Evolutionary conservation across 371 early-diverging fungal species (phyloP), one percentile per base, ranked within the genome.

Genomic region (Mucor sp.): DNA sequence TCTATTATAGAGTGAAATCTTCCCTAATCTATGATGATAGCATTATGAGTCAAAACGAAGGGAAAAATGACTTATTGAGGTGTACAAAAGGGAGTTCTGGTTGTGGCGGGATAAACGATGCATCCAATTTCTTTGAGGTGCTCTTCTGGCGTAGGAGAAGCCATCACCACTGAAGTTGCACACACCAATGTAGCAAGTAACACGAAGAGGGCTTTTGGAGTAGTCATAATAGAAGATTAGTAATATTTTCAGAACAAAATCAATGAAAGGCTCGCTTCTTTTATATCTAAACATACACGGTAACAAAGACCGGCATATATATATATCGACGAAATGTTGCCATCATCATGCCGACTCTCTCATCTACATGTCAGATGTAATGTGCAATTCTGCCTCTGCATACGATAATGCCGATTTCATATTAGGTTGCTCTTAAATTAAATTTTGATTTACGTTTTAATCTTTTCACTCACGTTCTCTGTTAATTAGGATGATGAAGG

Each of bases 61-160:
- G 11, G 37, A 6, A 6, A 30, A 35, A 55, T 57, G 48, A 19
- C 25, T 50, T 64, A 58, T 43, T 64, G 58, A 4, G 65, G 65
- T n/a, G 58, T 68, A 28, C 68, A 68, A 35, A 58, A 68, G 27
- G 68, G 68, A 11, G 68, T 58, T 58, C 68, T 68, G 15, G 63
- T 68, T 19, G 58, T 62, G 7, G 68, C 63, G 33, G 62, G 63
- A 37, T 37, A 58, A 47, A 25, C 58, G 28, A 47, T 19, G 19
- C 68, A 68, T 0, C 68, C 68, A 58, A 62, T 43, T 15, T 68
- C 68, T 17, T 58, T 68, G 30, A 58, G 56, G 30, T 60, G 57
- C 57, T 61, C 62, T 23, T 67, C 62, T 19, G 68, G 63, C 19
- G 28, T 68, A 57, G 68, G 68, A 2, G 62, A 62, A 48, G 63